A percentile compares a stretch with the other conserved stretches of the same genome.
phyloP scores from a whole-genome alignment of 2,329 filamentous ascomycete genomes.

The Xylariaceae sp. region DNA sequence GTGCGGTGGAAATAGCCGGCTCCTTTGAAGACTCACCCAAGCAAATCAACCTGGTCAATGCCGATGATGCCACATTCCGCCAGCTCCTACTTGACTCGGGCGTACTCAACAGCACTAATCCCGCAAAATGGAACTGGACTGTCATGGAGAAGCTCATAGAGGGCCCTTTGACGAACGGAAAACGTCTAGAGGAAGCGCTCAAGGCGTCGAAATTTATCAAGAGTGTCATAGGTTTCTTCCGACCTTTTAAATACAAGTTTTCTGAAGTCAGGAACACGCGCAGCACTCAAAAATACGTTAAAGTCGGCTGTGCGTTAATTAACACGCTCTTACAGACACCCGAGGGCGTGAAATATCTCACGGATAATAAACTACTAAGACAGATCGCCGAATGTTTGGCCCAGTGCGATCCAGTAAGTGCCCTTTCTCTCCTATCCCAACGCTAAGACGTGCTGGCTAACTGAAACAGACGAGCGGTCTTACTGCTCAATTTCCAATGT shows the following conservation, averaged over 20 bases:
- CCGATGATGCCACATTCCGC: slow-evolving; percentile 58
- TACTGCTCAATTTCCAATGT: slow-evolving; percentile 81
- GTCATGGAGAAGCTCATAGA: slow-evolving; percentile 86
- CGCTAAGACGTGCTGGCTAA: slow-evolving; percentile 15
- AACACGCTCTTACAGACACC: slow-evolving; percentile 77
- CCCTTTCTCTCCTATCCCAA: background rate
- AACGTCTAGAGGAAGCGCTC: slow-evolving; percentile 87
- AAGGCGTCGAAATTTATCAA: slow-evolving; percentile 96
- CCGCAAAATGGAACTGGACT: slow-evolving; percentile 96
- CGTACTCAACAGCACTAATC: slow-evolving; percentile 84
- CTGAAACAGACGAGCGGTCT: slow-evolving; percentile 56
- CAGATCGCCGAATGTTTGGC: slow-evolving; percentile 95
- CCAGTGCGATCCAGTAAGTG: slow-evolving; percentile 78
- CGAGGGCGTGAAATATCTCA: slow-evolving; percentile 78
- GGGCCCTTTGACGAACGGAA: slow-evolving; percentile 83
- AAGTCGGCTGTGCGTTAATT: slow-evolving; percentile 82
- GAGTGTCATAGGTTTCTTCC: slow-evolving; percentile 86
- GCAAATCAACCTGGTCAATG: slow-evolving; percentile 42
- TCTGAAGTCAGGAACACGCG: slow-evolving; percentile 85
- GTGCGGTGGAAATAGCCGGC: slow-evolving; percentile 43
- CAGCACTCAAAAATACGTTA: slow-evolving; percentile 88
- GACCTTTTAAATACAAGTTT: slow-evolving; percentile 95
- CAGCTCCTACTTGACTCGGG: slow-evolving; percentile 69
- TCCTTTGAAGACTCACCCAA: slow-evolving; percentile 54
- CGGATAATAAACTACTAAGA: slow-evolving; percentile 85